Evolutionary conservation across 2,329 filamentous ascomycete species (phyloP).

Genomic region (Cercospora citrullina): DNA sequence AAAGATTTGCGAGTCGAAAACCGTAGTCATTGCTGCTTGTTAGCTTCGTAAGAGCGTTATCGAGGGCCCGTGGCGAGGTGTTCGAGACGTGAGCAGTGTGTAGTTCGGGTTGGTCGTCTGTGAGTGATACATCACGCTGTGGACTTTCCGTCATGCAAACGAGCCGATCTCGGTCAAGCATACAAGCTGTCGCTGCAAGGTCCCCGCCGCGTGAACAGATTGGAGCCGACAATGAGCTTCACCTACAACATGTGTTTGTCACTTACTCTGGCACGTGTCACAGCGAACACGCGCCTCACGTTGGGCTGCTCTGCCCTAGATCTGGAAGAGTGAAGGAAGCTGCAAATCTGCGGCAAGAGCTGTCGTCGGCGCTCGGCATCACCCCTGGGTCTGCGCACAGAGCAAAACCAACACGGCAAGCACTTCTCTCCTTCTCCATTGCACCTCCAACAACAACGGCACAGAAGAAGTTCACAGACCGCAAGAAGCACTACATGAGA

Average conservation of each 20-base stretch:
- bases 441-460: not conserved
- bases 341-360: not conserved
- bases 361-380: not conserved
- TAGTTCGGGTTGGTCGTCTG: not conserved
- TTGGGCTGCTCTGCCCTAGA: not conserved
- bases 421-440: not conserved
- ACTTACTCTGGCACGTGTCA: not conserved
- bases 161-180: not conserved
- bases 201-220: not conserved
- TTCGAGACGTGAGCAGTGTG: not conserved
- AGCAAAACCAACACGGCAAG: not conserved
- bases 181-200: not conserved
- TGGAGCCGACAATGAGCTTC: not conserved
- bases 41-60: not conserved
- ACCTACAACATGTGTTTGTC: not conserved
- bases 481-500: not conserved
- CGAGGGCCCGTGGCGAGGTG: not conserved
- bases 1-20: constrained; percentile 36
- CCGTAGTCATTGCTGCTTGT: constrained; percentile 29
- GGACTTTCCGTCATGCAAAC: not conserved
- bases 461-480: not conserved
- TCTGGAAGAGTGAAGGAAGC: not conserved
- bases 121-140: not conserved
- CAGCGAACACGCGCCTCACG: not conserved
- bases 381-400: not conserved